phyloP scores from a whole-genome alignment of 805 yeast species.

The Metschnikowia anglica region DNA sequence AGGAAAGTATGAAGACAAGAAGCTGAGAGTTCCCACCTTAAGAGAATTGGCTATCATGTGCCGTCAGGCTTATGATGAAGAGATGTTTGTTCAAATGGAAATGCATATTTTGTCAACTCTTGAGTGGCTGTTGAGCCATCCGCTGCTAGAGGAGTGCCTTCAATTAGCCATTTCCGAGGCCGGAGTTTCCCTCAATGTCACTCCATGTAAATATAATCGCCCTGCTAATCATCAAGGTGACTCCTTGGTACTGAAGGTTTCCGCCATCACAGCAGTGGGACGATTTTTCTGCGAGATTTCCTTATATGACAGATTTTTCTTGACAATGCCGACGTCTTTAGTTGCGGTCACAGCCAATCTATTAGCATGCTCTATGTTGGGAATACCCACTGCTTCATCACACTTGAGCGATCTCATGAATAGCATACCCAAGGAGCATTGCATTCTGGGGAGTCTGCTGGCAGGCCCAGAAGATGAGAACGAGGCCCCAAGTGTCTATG shows the following conservation, averaged over 20 bases:
- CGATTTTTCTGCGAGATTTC: conserved; percentile 56
- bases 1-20: conserved; percentile 57
- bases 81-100: conserved; percentile 50
- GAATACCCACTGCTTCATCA: conserved; percentile 41
- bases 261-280: conserved; percentile 55
- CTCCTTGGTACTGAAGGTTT: conserved; percentile 32
- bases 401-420: conserved; percentile 15
- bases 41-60: conserved; percentile 56
- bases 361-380: conserved; percentile 54
- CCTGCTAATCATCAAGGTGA: conserved; percentile 12
- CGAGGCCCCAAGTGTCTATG: conserved; percentile 38
- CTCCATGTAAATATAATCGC: conserved; percentile 28
- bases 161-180: conserved; percentile 42
- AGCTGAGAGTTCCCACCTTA: conserved; percentile 55
- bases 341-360: conserved; percentile 51
- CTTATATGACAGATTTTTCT: conserved; percentile 48
- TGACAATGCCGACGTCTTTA: conserved; percentile 46
- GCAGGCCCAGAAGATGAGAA: conserved; percentile 42
- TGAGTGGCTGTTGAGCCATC: conserved; percentile 47
- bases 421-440: neutral
- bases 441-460: conserved; percentile 13
- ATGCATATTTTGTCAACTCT: conserved; percentile 42
- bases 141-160: conserved; percentile 52
- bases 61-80: conserved; percentile 56
- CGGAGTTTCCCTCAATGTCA: conserved; percentile 24